Conservation (phyloP, 1,284 basidiomycete genomes). For the Boletellus dicymbophilus region DNA sequence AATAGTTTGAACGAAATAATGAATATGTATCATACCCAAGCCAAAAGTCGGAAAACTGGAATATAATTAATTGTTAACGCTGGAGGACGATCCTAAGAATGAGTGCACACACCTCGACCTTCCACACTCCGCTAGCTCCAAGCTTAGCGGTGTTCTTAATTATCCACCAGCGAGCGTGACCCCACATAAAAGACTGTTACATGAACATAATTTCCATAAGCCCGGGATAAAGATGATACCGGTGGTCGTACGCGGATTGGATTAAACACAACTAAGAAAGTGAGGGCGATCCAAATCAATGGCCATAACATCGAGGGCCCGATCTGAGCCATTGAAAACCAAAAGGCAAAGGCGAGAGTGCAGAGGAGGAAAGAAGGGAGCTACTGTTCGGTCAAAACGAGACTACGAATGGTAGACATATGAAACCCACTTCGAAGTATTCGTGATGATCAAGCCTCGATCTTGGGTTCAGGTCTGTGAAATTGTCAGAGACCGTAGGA, state of each 20-base stretch:
- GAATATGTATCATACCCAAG: slow-evolving; percentile 53
- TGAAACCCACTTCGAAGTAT: slow-evolving; percentile 80
- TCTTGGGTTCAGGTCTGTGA: slow-evolving; percentile 72
- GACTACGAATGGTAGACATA: no score
- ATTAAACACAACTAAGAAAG: slow-evolving; percentile 65
- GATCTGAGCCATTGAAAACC: slow-evolving; percentile 75
- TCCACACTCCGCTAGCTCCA: slow-evolving; percentile 68
- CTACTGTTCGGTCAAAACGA: no score
- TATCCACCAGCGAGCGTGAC: slow-evolving; percentile 73
- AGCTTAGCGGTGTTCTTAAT: slow-evolving; percentile 62
- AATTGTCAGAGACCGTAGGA: not conserved
- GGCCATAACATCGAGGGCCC: slow-evolving; percentile 71
- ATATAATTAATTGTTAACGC: not conserved
- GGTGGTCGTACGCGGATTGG: slow-evolving; percentile 69
- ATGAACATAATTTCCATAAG: not conserved
- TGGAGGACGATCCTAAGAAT: not conserved
- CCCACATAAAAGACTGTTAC: slow-evolving; percentile 22
- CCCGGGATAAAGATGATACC: not conserved
- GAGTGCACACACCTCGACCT: slow-evolving; percentile 65
- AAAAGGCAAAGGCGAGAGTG: slow-evolving; percentile 79
- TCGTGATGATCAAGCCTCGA: slow-evolving; percentile 82
- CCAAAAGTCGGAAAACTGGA: slow-evolving; percentile 80
- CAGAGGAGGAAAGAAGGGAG: slow-evolving; percentile 79
- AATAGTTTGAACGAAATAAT: slow-evolving; percentile 20
- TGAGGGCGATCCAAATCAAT: slow-evolving; percentile 78